These are phyloP conservation scores for Aurantiochytrium sp. DNA, from an alignment of 108 stramenopile species.

Conservation along the genomic window DNA sequence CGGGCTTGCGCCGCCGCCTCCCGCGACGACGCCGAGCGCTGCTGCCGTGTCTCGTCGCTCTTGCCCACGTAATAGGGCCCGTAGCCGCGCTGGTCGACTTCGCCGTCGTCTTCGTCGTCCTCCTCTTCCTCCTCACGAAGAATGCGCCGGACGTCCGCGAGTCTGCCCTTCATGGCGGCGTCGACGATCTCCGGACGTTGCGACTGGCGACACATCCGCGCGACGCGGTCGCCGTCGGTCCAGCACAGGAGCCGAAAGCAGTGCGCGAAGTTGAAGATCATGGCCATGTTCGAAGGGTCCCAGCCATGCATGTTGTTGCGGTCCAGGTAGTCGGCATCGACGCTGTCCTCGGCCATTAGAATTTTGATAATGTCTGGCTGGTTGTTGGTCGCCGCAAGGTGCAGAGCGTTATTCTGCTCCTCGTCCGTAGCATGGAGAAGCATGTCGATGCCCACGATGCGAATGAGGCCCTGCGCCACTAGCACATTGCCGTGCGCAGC, in stretches of 20 bases:
- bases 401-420: not conserved
- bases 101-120: too few species aligned
- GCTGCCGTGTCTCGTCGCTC: too few species aligned
- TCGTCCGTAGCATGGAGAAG: not conserved
- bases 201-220: not conserved
- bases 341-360: not conserved
- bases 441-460: not conserved
- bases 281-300: slow-evolving; percentile 10
- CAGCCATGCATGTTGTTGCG: not conserved
- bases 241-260: slow-evolving; percentile 21
- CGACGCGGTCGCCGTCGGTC: not conserved
- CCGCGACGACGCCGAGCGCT: too few species aligned
- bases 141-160: not conserved
- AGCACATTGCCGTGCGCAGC: slow-evolving; percentile 11
- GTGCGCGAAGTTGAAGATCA: not conserved
- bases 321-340: not conserved
- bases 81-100: too few species aligned
- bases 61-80: too few species aligned
- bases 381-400: not conserved
- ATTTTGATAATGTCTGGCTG: slow-evolving; percentile 24
- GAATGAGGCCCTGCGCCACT: not conserved
- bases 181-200: not conserved
- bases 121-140: not conserved
- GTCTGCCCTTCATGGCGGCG: slow-evolving; percentile 9
- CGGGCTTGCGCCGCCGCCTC: too few species aligned